These are phyloP conservation scores for Achlya hypogyna DNA, from an alignment of 352 stramenopile species.

Conservation along the genomic window DNA sequence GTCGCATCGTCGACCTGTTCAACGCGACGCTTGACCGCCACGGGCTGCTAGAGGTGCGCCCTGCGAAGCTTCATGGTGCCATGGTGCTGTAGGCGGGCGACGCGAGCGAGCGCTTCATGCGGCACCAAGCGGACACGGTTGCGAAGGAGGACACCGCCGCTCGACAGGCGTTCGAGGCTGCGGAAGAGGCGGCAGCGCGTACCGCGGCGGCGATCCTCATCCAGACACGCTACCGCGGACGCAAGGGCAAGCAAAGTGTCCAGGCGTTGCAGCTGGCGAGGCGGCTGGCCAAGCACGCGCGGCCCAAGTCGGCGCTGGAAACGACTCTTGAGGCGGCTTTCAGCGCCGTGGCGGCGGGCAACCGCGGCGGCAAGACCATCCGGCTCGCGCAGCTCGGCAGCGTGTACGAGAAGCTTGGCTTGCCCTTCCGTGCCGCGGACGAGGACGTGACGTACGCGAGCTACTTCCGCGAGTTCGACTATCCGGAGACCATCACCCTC, in stretches of 20 bases:
- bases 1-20: conserved; percentile 56
- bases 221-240: conserved; percentile 53
- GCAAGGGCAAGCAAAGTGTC: conserved; percentile 37
- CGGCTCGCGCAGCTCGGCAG: conserved; percentile 1
- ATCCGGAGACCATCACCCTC: conserved; percentile 15
- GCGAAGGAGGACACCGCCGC: conserved; percentile 39
- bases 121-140: conserved; percentile 53
- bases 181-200: conserved; percentile 23
- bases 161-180: conserved; percentile 25
- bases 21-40: conserved; percentile 57
- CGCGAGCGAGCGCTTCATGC: conserved; percentile 51
- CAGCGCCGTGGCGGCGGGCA: conserved; percentile 23
- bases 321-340: conserved; percentile 31
- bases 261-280: conserved; percentile 30
- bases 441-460: conserved; percentile 9
- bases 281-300: conserved; percentile 35
- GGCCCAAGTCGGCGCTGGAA: conserved; percentile 44
- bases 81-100: conserved; percentile 29
- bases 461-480: conserved; percentile 7
- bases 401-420: conserved; percentile 7
- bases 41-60: neutral
- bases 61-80: neutral
- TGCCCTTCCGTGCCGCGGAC: neutral
- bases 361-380: neutral
- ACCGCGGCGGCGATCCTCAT: conserved; percentile 43